phyloP scores from a whole-genome alignment of 208 protist genomes.

The Endotrypanum monterogeii region DNA sequence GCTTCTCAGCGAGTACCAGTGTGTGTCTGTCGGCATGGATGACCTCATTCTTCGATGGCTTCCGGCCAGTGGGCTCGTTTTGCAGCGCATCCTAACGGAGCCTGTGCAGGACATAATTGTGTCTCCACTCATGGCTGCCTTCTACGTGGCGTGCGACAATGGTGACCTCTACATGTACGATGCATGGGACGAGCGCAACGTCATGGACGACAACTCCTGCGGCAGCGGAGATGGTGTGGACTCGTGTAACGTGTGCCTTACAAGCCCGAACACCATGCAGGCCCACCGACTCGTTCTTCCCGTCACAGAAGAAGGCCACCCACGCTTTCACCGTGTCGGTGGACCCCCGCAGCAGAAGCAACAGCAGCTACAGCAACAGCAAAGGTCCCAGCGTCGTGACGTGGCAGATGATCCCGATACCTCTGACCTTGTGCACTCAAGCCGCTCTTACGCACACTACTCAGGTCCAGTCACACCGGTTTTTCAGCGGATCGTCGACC shows the following conservation, averaged over 20 bases:
- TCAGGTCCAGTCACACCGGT: constrained; percentile 23
- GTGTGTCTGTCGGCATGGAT: constrained; percentile 54
- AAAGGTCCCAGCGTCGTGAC: not conserved
- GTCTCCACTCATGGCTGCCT: constrained; percentile 62
- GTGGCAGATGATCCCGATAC: not conserved
- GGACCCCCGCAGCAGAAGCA: constrained; percentile 5
- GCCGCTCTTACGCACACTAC: constrained; percentile 20
- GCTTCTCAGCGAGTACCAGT: constrained; percentile 64
- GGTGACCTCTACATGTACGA: constrained; percentile 74
- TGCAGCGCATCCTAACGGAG: constrained; percentile 56
- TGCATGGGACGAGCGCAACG: constrained; percentile 60
- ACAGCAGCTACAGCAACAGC: not conserved
- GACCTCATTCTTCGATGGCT: constrained; percentile 70
- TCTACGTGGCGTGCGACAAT: constrained; percentile 65
- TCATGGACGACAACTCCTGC: constrained; percentile 12
- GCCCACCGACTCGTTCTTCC: constrained; percentile 22
- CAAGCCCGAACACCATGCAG: constrained; percentile 8
- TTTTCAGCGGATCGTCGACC: constrained; percentile 26
- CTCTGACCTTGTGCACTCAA: constrained; percentile 11
- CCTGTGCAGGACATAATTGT: constrained; percentile 59
- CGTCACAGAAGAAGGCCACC: constrained; percentile 32
- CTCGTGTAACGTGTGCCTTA: not conserved
- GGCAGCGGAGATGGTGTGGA: not conserved
- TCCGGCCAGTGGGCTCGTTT: constrained; percentile 54
- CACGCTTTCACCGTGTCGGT: constrained; percentile 20